These are phyloP conservation scores for Fraxinus sp. DNA, from an alignment of 305 asterid species.

Conservation along the genomic window DNA sequence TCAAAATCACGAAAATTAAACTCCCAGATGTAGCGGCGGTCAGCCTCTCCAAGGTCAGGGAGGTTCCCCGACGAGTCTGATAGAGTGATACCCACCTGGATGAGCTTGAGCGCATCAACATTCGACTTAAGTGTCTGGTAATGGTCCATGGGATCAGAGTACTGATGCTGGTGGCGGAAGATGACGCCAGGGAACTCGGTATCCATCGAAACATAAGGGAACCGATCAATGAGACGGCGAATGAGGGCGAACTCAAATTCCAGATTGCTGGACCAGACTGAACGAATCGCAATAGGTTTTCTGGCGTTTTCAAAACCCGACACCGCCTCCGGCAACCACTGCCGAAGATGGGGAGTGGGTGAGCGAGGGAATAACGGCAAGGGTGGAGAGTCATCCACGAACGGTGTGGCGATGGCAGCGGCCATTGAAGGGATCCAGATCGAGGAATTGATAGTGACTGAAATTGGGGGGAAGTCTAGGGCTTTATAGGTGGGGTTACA, in stretches of 20 bases:
- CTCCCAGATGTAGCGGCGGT: slow-evolving; percentile 62
- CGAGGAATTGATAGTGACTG: slow-evolving; percentile 23
- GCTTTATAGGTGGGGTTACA: slow-evolving; percentile 29
- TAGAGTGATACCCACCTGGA: slow-evolving; percentile 83
- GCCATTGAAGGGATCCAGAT: slow-evolving; percentile 15
- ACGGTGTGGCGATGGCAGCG: not conserved
- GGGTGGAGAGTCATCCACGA: slow-evolving; percentile 20
- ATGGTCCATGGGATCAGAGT: slow-evolving; percentile 40
- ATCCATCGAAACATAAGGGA: slow-evolving; percentile 71
- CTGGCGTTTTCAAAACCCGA: slow-evolving; percentile 13
- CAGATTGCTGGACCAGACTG: slow-evolving; percentile 63
- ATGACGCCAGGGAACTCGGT: slow-evolving; percentile 87
- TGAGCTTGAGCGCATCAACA: slow-evolving; percentile 68
- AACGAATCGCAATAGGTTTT: slow-evolving; percentile 45
- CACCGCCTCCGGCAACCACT: slow-evolving; percentile 14
- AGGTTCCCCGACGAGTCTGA: slow-evolving; percentile 62
- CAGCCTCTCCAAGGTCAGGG: slow-evolving; percentile 49
- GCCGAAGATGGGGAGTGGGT: not conserved
- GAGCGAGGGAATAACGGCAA: slow-evolving; percentile 19
- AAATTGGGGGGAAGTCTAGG: slow-evolving; percentile 28
- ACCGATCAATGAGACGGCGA: slow-evolving; percentile 45
- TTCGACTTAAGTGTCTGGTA: slow-evolving; percentile 61
- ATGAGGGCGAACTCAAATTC: slow-evolving; percentile 56
- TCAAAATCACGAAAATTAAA: slow-evolving; percentile 73
- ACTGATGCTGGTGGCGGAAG: slow-evolving; percentile 34